Percentiles rank a stretch among this genome's conserved stretches.
Evolutionary conservation across 78 protist genomes (phyloP).

Genomic region (Chrysochromulina parva): DNA sequence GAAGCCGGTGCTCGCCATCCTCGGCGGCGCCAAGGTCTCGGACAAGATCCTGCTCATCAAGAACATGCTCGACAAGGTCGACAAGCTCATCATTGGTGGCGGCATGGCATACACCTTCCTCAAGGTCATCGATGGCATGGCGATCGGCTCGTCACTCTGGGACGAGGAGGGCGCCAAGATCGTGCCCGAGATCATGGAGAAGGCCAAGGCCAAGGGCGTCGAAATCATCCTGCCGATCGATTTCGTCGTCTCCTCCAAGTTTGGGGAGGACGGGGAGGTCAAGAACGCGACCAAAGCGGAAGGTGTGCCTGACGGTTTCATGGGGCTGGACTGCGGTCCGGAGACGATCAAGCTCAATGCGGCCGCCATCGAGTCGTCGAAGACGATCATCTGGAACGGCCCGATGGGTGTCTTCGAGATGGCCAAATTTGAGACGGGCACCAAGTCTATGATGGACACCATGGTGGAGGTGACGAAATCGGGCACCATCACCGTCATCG

Average conservation of each 20-base stretch:
- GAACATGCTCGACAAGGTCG: slow-evolving; percentile 89
- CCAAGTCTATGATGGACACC: slow-evolving; percentile 78
- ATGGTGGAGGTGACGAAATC: slow-evolving; percentile 72
- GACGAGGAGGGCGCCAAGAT: slow-evolving; percentile 86
- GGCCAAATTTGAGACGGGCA: slow-evolving; percentile 84
- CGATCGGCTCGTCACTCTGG: slow-evolving; percentile 84
- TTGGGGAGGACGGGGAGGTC: slow-evolving; percentile 65
- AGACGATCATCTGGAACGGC: slow-evolving; percentile 96
- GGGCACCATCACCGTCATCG: slow-evolving; percentile 85
- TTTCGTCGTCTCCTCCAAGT: slow-evolving; percentile 81
- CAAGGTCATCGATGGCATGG: slow-evolving; percentile 55
- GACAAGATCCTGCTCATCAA: slow-evolving; percentile 96
- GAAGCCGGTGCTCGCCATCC: slow-evolving; percentile 94
- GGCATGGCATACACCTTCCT: slow-evolving; percentile 99
- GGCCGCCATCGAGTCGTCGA: slow-evolving; percentile 20
- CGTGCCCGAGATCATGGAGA: slow-evolving; percentile 74
- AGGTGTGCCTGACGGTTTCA: slow-evolving; percentile 89
- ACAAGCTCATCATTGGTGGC: slow-evolving; percentile 92
- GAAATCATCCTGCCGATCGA: slow-evolving; percentile 90
- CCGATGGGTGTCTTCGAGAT: slow-evolving; percentile 96
- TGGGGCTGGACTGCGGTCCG: slow-evolving; percentile 97
- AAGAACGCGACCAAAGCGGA: slow-evolving; percentile 28
- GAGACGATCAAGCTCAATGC: slow-evolving; percentile 45
- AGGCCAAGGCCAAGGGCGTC: slow-evolving; percentile 77
- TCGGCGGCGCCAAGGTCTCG: slow-evolving; percentile 97